Conservation (phyloP, 2,329 filamentous ascomycete genomes). For the Penicillium janthinellum region DNA sequence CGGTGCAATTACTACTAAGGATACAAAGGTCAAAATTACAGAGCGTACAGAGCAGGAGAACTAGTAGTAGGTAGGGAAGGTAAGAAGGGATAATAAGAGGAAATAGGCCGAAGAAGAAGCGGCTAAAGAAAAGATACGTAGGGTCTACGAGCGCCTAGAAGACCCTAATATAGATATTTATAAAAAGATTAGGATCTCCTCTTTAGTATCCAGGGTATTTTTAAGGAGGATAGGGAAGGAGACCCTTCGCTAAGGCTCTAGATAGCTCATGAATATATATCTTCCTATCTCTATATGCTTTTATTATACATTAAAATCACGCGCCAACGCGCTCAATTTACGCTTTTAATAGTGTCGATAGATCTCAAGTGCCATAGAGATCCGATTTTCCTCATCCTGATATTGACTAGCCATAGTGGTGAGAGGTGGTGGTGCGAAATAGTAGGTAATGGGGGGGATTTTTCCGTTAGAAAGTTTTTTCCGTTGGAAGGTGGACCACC, state of each 20-base stretch:
- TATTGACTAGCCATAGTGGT: background rate
- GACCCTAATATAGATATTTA: background rate
- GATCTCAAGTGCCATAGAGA: too few species aligned
- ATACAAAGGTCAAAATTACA: background rate
- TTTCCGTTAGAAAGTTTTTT: background rate
- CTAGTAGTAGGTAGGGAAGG: background rate
- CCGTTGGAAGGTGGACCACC: background rate
- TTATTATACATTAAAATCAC: too few species aligned
- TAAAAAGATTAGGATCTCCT: background rate
- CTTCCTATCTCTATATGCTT: too few species aligned
- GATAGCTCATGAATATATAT: constrained; percentile 20
- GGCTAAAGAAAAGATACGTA: background rate
- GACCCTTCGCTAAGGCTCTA: constrained; percentile 37
- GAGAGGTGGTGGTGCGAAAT: background rate
- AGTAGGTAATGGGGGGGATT: background rate
- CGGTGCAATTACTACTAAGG: background rate
- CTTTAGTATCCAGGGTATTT: too few species aligned
- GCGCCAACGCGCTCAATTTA: too few species aligned
- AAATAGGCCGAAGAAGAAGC: background rate
- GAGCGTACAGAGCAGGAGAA: background rate
- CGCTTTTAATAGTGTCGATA: too few species aligned
- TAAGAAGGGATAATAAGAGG: background rate
- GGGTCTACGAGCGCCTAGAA: background rate
- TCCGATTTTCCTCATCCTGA: too few species aligned
- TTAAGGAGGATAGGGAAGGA: constrained; percentile 38